These are phyloP conservation scores for Ananas comosus DNA, from an alignment of 176 grass and related monocot species.

Conservation along the genomic window DNA sequence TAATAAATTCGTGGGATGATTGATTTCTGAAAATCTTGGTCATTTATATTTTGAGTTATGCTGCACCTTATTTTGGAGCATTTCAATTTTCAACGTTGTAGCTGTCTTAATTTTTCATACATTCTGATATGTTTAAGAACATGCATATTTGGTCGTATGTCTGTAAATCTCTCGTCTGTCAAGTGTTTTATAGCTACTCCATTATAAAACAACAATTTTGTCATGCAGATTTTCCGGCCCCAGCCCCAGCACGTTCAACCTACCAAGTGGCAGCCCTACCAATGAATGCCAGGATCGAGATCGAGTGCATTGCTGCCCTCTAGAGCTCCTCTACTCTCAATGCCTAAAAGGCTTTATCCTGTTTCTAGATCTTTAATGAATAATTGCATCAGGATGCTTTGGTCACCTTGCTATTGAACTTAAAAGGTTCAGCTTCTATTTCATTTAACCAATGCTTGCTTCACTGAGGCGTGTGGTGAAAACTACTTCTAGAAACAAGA, in stretches of 20 bases:
- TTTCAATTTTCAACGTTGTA: too few relatives aligned
- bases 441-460: too few relatives aligned
- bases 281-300: conserved; percentile 84
- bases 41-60: background rate
- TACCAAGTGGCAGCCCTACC: conserved; percentile 92
- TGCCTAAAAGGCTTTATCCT: conserved; percentile 1
- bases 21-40: background rate
- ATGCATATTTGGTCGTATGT: too few relatives aligned
- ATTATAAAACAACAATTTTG: background rate
- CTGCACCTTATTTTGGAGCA: background rate
- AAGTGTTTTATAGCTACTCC: background rate
- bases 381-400: background rate
- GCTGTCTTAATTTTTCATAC: too few relatives aligned
- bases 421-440: too few relatives aligned
- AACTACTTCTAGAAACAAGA: too few relatives aligned
- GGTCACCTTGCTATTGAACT: too few relatives aligned
- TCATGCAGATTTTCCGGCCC: conserved; percentile 60
- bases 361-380: conserved; percentile 28
- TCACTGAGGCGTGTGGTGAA: too few relatives aligned
- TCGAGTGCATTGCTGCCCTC: conserved; percentile 80
- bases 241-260: conserved; percentile 72
- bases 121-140: too few relatives aligned
- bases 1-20: background rate
- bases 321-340: conserved; percentile 12
- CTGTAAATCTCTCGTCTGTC: too few relatives aligned